Percentiles rank a stretch among this genome's conserved stretches.
Evolutionary conservation across 1,284 basidiomycete species (phyloP).

Genomic region (Pterula multifida): DNA sequence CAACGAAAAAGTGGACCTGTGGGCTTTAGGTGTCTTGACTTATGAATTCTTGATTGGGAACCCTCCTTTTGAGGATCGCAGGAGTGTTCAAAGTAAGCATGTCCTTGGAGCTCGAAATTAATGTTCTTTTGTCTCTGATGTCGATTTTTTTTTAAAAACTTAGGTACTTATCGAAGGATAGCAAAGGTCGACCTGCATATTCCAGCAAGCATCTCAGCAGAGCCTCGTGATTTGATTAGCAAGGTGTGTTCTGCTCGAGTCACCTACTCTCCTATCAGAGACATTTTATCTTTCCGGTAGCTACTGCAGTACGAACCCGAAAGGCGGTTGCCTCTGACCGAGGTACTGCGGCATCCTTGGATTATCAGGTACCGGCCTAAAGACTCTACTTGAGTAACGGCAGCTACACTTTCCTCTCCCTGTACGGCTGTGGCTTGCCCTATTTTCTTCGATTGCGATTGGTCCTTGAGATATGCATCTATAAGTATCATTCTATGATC

Average conservation of each 20-base stretch:
- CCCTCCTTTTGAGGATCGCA: conserved; percentile 90
- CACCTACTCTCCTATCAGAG: not conserved
- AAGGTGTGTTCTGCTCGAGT: conserved; percentile 19
- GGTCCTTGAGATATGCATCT: not conserved
- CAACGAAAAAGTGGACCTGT: conserved; percentile 85
- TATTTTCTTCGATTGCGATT: not conserved
- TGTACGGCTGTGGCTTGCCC: not conserved
- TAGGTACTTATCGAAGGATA: conserved; percentile 83
- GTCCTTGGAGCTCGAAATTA: conserved; percentile 3
- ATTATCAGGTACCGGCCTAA: conserved; percentile 60
- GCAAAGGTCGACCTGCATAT: conserved; percentile 75
- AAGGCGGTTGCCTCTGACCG: conserved; percentile 67
- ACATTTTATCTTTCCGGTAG: conserved; percentile 28
- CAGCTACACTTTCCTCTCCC: no score
- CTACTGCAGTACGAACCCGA: conserved; percentile 81
- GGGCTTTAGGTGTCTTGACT: conserved; percentile 93
- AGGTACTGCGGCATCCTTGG: conserved; percentile 89
- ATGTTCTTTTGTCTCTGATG: not conserved
- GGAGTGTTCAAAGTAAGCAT: conserved; percentile 56
- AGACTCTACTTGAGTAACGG: not conserved
- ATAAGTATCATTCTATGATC: no score
- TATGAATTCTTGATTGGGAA: conserved; percentile 92
- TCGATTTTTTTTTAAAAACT: conserved; percentile 4
- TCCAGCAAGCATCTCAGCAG: conserved; percentile 25
- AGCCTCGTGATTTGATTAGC: conserved; percentile 31